Evolutionary conservation across 2,329 filamentous ascomycete species (phyloP).

Genomic region (Fusarium sp.): DNA sequence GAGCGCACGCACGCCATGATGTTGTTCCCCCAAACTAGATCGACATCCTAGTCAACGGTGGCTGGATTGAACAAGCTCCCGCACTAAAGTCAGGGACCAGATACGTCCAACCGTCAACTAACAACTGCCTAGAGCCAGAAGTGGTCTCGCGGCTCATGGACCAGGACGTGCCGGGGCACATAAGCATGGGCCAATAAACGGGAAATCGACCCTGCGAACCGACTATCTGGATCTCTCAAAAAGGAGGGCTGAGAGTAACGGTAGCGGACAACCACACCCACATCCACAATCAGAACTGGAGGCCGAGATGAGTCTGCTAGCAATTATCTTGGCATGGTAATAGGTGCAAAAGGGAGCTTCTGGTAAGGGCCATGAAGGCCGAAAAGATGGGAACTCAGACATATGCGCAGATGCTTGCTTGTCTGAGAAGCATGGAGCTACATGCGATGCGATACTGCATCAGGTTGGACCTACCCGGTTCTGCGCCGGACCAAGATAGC

Average conservation of each 20-base stretch:
- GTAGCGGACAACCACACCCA: conserved; percentile 15
- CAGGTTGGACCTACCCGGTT: conserved; percentile 29
- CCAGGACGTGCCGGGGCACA: conserved; percentile 31
- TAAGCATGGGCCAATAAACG: conserved; percentile 36
- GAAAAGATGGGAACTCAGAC: conserved; percentile 26
- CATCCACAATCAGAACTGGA: conserved; percentile 38
- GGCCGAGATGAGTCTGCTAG: conserved; percentile 45
- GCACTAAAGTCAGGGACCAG: conserved; percentile 34
- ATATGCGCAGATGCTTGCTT: conserved; percentile 28
- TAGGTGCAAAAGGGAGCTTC: conserved; percentile 35
- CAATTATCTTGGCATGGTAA: conserved; percentile 30
- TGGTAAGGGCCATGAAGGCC: conserved; percentile 36
- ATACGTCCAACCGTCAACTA: conserved; percentile 26
- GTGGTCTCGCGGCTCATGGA: conserved; percentile 33
- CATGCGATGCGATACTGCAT: conserved; percentile 22
- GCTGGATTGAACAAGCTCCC: conserved; percentile 39
- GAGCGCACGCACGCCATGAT: conserved; percentile 47
- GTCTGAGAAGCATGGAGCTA: conserved; percentile 23
- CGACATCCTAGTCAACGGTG: conserved; percentile 43
- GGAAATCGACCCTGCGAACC: conserved; percentile 43
- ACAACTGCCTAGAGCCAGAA: conserved; percentile 23
- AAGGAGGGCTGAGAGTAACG: conserved; percentile 37
- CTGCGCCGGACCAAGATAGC: conserved; percentile 25
- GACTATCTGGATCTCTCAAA: conserved; percentile 44
- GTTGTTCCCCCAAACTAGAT: conserved; percentile 37